Percentiles rank a stretch among this genome's conserved stretches.
phyloP scores from a whole-genome alignment of 495 filamentous ascomycete genomes.

The Neurospora sp. region DNA sequence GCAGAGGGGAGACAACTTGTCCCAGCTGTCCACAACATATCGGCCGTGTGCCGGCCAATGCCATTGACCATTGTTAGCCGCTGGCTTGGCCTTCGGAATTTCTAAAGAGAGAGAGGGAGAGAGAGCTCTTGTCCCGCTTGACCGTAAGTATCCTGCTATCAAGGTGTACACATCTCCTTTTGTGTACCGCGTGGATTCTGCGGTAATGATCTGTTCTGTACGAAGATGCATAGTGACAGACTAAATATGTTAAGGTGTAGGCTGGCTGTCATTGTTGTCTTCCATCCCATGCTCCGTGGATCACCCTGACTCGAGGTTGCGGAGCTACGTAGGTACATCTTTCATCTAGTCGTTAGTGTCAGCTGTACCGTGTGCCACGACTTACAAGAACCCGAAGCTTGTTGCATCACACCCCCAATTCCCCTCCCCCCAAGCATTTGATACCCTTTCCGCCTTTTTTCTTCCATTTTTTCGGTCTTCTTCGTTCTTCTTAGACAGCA shows the following conservation, averaged over 20 bases:
- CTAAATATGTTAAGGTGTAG: too few relatives aligned
- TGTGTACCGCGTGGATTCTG: background rate
- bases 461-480: slow-evolving; percentile 1
- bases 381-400: background rate
- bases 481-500: background rate
- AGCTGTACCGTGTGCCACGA: background rate
- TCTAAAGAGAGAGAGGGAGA: background rate
- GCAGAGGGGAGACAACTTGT: background rate
- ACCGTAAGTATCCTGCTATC: background rate
- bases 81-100: background rate
- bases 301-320: background rate
- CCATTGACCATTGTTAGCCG: background rate
- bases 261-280: background rate
- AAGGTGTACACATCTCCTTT: background rate
- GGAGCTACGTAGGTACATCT: background rate
- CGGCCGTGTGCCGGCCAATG: background rate
- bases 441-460: background rate
- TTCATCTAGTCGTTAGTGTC: background rate
- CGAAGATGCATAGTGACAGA: background rate
- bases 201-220: background rate
- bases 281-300: background rate
- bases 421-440: background rate
- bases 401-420: background rate
- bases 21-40: background rate
- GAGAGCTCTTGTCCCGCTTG: background rate